Conservation (phyloP, 306 rosid species). For the Cucumis hystrix region DNA sequence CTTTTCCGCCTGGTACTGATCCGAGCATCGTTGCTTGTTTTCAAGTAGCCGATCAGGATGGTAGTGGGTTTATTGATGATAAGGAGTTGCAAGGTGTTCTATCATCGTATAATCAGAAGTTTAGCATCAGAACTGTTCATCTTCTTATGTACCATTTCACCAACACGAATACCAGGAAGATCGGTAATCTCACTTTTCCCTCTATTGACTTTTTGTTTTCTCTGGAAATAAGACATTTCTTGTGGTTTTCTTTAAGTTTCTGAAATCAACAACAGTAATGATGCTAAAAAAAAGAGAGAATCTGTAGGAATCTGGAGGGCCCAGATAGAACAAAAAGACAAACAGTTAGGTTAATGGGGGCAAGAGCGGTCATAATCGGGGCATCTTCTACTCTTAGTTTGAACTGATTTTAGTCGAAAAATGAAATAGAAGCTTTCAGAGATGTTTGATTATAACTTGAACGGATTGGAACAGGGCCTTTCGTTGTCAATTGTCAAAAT, state of each 20-base stretch:
- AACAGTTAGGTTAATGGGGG: not conserved
- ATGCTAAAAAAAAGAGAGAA: not conserved
- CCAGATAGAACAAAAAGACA: not conserved
- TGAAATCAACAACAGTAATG: not conserved
- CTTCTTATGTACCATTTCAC: constrained; percentile 90
- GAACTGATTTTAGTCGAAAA: not conserved
- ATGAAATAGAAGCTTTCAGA: not conserved
- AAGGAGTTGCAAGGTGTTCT: constrained; percentile 82
- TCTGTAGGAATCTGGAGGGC: not conserved
- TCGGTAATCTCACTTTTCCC: constrained; percentile 29
- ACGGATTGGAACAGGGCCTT: not conserved
- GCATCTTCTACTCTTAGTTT: not conserved
- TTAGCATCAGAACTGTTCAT: constrained; percentile 83
- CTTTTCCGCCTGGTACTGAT: constrained; percentile 85
- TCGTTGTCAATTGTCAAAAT: not conserved
- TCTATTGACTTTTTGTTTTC: not conserved
- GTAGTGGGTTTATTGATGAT: constrained; percentile 86
- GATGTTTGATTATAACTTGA: not conserved
- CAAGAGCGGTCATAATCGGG: not conserved
- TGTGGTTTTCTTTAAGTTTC: not conserved
- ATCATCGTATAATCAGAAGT: constrained; percentile 65
- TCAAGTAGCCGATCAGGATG: constrained; percentile 78
- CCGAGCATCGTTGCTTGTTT: constrained; percentile 78
- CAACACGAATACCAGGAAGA: constrained; percentile 53
- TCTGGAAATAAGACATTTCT: not conserved